phyloP scores from a whole-genome alignment of 352 stramenopile species.

The Phytophthora europaea region DNA sequence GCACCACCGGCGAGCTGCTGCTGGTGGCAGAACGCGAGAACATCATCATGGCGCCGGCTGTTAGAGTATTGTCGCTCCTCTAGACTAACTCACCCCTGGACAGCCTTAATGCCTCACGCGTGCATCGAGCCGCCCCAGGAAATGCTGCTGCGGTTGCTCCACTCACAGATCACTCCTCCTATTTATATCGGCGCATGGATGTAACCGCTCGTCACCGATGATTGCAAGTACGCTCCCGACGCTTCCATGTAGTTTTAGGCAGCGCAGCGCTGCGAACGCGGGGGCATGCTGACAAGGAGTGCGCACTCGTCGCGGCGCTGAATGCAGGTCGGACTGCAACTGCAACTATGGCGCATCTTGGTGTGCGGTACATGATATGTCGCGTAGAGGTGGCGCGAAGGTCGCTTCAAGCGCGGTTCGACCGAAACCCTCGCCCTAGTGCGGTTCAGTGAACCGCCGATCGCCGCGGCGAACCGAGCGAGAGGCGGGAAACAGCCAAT shows the following conservation, averaged over 20 bases:
- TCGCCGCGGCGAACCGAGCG: conserved; percentile 39
- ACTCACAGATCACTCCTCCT: conserved; percentile 6
- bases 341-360: conserved; percentile 7
- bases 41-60: conserved; percentile 46
- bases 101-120: background rate
- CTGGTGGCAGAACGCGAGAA: conserved; percentile 41
- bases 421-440: conserved; percentile 18
- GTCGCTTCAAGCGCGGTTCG: conserved; percentile 30
- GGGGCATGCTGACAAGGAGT: background rate
- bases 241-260: background rate
- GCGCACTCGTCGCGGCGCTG: background rate
- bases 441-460: conserved; percentile 45
- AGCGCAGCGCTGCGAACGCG: background rate
- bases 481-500: conserved; percentile 37
- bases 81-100: background rate
- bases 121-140: background rate
- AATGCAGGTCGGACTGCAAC: background rate
- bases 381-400: conserved; percentile 36
- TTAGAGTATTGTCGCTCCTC: background rate
- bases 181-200: conserved; percentile 33
- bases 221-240: background rate
- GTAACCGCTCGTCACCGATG: conserved; percentile 22
- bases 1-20: conserved; percentile 34
- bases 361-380: conserved; percentile 12
- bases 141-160: conserved; percentile 2